These are phyloP conservation scores for Phialophora expanda DNA, from an alignment of 2,329 filamentous ascomycete genomes.

Conservation along the genomic window DNA sequence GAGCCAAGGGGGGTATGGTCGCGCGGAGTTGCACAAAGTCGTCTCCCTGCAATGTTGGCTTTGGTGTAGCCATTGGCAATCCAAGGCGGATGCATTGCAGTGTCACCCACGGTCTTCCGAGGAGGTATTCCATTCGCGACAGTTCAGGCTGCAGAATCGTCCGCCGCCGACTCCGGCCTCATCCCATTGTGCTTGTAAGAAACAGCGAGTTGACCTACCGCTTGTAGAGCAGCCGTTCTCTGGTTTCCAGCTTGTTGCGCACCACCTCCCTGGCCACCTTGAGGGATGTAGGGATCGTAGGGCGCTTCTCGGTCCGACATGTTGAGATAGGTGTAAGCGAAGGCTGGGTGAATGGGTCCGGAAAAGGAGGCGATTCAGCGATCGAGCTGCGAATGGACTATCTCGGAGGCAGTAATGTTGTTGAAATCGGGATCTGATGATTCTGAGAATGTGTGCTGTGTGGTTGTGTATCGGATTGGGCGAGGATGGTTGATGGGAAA, in stretches of 20 bases:
- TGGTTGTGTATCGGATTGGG: slow-evolving; percentile 8
- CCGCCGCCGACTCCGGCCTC: not conserved
- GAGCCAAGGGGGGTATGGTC: not conserved
- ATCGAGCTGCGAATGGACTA: slow-evolving; percentile 1
- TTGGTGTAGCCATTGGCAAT: not conserved
- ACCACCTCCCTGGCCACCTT: slow-evolving; percentile 55
- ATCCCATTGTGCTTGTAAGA: not conserved
- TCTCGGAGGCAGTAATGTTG: not conserved
- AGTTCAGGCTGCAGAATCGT: slow-evolving; percentile 16
- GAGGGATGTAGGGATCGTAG: slow-evolving; percentile 89
- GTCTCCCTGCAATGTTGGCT: not conserved
- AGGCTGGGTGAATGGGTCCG: slow-evolving; percentile 6
- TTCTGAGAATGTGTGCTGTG: slow-evolving; percentile 10
- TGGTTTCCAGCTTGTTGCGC: slow-evolving; percentile 59
- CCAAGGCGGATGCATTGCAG: not conserved
- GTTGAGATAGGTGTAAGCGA: slow-evolving; percentile 35
- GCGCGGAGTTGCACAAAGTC: not conserved
- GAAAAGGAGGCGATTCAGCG: slow-evolving; percentile 17
- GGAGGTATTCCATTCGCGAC: slow-evolving; percentile 18
- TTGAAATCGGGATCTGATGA: not conserved
- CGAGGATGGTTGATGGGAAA: slow-evolving; percentile 27
- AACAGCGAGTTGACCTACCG: slow-evolving; percentile 63
- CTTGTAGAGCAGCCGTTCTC: slow-evolving; percentile 77
- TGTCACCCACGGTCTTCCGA: not conserved
- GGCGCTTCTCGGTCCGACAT: slow-evolving; percentile 68